Conservation (phyloP, 2,329 filamentous ascomycete genomes). For the Apiospora phragmitis region DNA sequence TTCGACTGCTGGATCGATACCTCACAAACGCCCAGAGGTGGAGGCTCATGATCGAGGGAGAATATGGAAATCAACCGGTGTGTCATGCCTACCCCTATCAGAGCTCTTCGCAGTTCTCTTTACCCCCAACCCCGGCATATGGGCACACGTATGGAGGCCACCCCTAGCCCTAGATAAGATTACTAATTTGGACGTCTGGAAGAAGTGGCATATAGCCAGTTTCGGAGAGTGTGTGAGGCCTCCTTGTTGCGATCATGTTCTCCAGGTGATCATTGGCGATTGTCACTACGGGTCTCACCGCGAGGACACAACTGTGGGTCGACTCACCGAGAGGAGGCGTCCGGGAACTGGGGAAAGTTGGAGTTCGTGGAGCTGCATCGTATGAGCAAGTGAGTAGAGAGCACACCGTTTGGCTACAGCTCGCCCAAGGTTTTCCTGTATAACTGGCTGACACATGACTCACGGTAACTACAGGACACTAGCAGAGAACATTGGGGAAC, state of each 20-base stretch:
- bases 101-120: neutral
- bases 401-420: neutral
- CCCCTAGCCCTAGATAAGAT: neutral
- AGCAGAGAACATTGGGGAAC: neutral
- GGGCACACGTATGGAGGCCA: neutral
- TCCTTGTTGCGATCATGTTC: neutral
- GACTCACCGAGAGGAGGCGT: neutral
- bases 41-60: neutral
- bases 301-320: neutral
- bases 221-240: neutral
- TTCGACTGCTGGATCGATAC: neutral
- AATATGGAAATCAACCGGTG: neutral
- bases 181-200: neutral
- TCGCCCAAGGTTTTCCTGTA: neutral
- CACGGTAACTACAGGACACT: neutral
- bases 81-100: neutral
- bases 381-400: neutral
- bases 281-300: neutral
- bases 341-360: neutral
- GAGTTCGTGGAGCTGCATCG: neutral
- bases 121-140: too few species aligned
- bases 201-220: neutral
- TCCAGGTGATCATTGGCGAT: neutral
- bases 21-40: neutral
- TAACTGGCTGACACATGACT: neutral